phyloP scores from a whole-genome alignment of 1,284 basidiomycete genomes.

The Boletus calvinii region DNA sequence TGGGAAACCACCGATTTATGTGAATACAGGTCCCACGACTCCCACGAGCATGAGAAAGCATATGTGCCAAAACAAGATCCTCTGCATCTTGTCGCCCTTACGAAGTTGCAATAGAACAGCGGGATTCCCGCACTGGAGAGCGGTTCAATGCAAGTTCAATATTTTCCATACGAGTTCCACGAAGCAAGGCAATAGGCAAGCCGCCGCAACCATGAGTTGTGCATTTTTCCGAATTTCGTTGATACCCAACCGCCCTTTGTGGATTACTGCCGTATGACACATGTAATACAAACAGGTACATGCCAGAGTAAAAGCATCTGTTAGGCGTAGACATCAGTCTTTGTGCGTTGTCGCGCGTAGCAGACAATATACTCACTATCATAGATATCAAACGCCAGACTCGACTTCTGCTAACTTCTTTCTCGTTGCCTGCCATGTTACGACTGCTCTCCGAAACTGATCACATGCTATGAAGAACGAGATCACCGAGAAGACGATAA shows the following conservation, averaged over 20 bases:
- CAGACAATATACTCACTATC: slow-evolving; percentile 1
- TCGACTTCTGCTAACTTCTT: slow-evolving; percentile 10
- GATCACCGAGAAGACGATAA: slow-evolving; percentile 19
- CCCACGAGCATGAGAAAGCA: no score
- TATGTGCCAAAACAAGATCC: no score
- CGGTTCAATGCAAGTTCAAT: no score
- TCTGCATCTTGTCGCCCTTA: not conserved
- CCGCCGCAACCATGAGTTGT: not conserved
- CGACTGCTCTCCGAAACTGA: slow-evolving; percentile 26
- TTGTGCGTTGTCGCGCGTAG: not conserved
- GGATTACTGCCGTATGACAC: no score
- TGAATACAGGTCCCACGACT: no score
- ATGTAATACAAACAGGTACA: not conserved
- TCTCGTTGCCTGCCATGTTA: slow-evolving; percentile 18
- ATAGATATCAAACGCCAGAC: slow-evolving; percentile 9
- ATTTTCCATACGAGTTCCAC: no score
- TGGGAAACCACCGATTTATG: no score
- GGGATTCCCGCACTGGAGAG: no score
- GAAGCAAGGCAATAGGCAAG: not conserved
- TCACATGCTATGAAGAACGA: slow-evolving; percentile 24
- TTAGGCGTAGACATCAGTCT: not conserved
- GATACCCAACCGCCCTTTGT: no score
- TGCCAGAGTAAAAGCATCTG: not conserved
- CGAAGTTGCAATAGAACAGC: no score
- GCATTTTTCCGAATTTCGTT: no score